Percentiles rank a stretch among this genome's conserved stretches.
These are phyloP conservation scores for Pichia nakasei DNA, from an alignment of 805 yeast species.

Conservation along the genomic window DNA sequence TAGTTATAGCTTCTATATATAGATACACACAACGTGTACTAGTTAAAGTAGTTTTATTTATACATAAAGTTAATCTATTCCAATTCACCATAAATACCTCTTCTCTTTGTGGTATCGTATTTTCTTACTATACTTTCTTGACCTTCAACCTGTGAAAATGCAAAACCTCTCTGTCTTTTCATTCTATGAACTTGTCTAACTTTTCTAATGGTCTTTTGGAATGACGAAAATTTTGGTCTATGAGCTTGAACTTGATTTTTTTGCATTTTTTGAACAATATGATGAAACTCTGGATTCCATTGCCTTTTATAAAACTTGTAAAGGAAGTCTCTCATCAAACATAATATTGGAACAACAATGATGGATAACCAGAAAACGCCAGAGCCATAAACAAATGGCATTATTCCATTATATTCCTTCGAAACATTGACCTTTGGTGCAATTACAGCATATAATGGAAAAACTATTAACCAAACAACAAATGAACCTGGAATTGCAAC, in stretches of 20 bases:
- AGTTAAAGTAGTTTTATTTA: not conserved
- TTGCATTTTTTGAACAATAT: slow-evolving; percentile 93
- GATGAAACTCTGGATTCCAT: slow-evolving; percentile 87
- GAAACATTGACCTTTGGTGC: slow-evolving; percentile 84
- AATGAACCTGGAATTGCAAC: slow-evolving; percentile 94
- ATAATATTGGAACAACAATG: slow-evolving; percentile 65
- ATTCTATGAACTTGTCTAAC: slow-evolving; percentile 97
- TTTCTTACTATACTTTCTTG: slow-evolving; percentile 87
- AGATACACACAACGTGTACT: too few relatives aligned
- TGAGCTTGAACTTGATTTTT: slow-evolving; percentile 89
- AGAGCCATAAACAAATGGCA: slow-evolving; percentile 67
- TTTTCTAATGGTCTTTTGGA: slow-evolving; percentile 93
- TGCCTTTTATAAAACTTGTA: slow-evolving; percentile 95
- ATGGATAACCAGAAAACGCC: slow-evolving; percentile 76
- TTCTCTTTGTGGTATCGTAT: slow-evolving; percentile 85
- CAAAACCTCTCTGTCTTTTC: slow-evolving; percentile 97
- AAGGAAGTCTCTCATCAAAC: slow-evolving; percentile 77
- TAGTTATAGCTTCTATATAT: too few relatives aligned
- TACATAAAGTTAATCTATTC: slow-evolving; percentile 10
- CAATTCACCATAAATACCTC: slow-evolving; percentile 27
- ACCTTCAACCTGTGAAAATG: slow-evolving; percentile 93
- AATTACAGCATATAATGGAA: slow-evolving; percentile 77
- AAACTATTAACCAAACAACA: slow-evolving; percentile 69
- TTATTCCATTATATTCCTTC: slow-evolving; percentile 73
- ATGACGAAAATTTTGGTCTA: slow-evolving; percentile 93